Conservation (phyloP, 352 stramenopile species). For the Pythium coloratum region DNA sequence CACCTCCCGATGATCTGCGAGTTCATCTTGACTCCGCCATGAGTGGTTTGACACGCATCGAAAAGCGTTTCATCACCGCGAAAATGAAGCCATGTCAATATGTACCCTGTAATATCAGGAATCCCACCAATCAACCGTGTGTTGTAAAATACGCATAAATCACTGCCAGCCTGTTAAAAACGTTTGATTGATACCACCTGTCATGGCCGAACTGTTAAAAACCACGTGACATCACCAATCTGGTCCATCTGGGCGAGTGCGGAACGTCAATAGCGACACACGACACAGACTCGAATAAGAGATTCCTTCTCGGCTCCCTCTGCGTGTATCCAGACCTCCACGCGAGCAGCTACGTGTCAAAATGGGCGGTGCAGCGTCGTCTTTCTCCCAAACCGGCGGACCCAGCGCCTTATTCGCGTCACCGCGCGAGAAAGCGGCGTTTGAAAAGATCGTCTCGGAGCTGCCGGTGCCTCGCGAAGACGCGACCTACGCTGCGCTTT, state of each 20-base stretch:
- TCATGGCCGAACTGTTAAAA: constrained; percentile 11
- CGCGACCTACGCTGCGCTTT: constrained; percentile 48
- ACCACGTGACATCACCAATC: constrained; percentile 8
- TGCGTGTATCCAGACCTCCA: background rate
- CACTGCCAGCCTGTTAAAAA: constrained; percentile 6
- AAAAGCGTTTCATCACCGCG: background rate
- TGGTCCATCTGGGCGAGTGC: background rate
- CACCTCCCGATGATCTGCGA: constrained; percentile 74
- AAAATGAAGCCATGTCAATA: background rate
- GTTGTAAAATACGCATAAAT: constrained; percentile 7
- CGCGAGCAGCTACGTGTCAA: background rate
- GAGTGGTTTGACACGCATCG: background rate
- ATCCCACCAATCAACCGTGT: constrained; percentile 1
- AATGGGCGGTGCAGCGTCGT: constrained; percentile 54
- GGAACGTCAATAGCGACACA: too few species aligned
- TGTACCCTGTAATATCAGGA: constrained; percentile 1
- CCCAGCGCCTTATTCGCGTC: constrained; percentile 46
- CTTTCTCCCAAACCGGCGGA: constrained; percentile 26
- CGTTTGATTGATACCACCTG: constrained; percentile 14
- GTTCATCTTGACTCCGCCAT: constrained; percentile 35
- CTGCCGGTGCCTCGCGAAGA: constrained; percentile 50
- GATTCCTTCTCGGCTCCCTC: background rate
- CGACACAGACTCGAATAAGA: background rate
- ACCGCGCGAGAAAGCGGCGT: constrained; percentile 47
- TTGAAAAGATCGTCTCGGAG: constrained; percentile 75